A percentile compares a stretch with the other conserved stretches of the same genome.
Evolutionary conservation across 2,329 filamentous ascomycete genomes (phyloP).

Genomic region (Trichoderma harzianum): DNA sequence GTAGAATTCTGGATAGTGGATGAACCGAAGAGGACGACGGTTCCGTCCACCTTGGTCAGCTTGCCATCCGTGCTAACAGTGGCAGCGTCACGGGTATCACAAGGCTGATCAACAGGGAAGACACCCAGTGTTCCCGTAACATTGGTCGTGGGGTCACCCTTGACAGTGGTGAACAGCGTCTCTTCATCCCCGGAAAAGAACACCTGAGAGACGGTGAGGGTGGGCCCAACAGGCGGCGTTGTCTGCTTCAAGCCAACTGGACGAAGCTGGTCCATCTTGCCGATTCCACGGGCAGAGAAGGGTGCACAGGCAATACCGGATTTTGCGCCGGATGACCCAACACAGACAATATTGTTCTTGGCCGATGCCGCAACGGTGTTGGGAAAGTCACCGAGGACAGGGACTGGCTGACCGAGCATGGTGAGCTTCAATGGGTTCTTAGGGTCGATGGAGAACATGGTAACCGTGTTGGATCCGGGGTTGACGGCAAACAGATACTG

Average conservation of each 20-base stretch:
- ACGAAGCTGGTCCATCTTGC: conserved; percentile 43
- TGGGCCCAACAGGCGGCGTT: conserved; percentile 55
- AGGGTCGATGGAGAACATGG: conserved; percentile 45
- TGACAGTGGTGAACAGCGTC: conserved; percentile 54
- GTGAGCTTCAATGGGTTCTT: conserved; percentile 43
- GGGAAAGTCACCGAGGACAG: conserved; percentile 50
- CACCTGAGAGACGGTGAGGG: conserved; percentile 57
- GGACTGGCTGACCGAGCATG: conserved; percentile 40
- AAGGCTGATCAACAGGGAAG: conserved; percentile 39
- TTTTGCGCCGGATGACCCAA: conserved; percentile 42
- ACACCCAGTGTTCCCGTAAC: conserved; percentile 55
- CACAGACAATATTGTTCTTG: conserved; percentile 43
- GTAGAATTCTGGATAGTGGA: conserved; percentile 41
- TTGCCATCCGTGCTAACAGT: conserved; percentile 29
- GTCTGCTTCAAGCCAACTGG: conserved; percentile 51
- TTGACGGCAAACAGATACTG: conserved; percentile 54
- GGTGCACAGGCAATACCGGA: conserved; percentile 45
- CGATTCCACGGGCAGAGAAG: conserved; percentile 39
- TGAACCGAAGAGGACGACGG: conserved; percentile 56
- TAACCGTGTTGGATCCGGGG: conserved; percentile 49
- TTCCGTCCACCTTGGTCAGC: conserved; percentile 48
- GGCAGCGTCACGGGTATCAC: not conserved
- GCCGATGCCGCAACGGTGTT: conserved; percentile 48
- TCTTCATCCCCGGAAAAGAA: conserved; percentile 56
- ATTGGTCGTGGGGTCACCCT: conserved; percentile 54